These are phyloP conservation scores for Diversispora eburnea DNA, from an alignment of 192 early-diverging fungal genomes.

Conservation along the genomic window DNA sequence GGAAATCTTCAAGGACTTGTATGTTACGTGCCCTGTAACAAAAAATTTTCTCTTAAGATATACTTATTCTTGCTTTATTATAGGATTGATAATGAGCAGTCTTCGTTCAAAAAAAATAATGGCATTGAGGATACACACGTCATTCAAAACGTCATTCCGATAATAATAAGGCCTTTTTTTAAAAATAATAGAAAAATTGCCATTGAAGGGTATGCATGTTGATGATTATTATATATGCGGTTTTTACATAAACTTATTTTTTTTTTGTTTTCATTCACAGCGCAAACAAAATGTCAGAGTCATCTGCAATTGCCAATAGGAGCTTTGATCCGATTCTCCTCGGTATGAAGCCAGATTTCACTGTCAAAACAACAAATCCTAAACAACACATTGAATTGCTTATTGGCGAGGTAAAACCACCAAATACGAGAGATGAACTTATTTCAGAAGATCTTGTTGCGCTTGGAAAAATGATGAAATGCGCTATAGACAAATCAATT, in stretches of 20 bases:
- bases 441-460: conserved; percentile 11
- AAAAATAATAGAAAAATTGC: conserved; percentile 9
- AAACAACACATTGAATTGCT: conserved; percentile 17
- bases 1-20: conserved; percentile 19
- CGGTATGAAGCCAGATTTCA: conserved; percentile 20
- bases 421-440: neutral
- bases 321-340: conserved; percentile 12
- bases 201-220: conserved; percentile 13
- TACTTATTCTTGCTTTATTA: conserved; percentile 14
- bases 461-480: conserved; percentile 21
- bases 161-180: conserved; percentile 10
- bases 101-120: conserved; percentile 12
- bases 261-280: conserved; percentile 17
- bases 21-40: conserved; percentile 10
- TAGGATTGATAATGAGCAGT: conserved; percentile 13
- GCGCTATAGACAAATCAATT: conserved; percentile 15
- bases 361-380: conserved; percentile 14
- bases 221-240: conserved; percentile 2
- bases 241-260: neutral
- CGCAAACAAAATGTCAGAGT: conserved; percentile 19
- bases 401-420: conserved; percentile 17
- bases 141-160: neutral
- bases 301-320: conserved; percentile 3
- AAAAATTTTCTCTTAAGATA: neutral
- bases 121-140: neutral